Conservation (phyloP, 495 filamentous ascomycete species). For the Mycothermus thermophilus region DNA sequence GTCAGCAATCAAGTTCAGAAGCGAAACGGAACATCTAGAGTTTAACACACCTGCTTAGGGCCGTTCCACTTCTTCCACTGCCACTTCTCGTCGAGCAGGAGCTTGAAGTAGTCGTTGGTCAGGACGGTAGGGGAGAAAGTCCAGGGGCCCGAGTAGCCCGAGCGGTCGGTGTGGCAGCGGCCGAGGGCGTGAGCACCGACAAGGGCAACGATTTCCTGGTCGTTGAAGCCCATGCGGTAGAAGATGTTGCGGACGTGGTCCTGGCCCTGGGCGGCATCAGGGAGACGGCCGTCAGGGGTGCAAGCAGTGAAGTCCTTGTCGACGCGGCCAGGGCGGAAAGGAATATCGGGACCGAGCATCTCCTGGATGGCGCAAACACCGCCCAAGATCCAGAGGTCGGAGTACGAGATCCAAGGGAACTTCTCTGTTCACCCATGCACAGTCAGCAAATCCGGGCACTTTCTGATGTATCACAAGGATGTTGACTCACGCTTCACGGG, state of each 20-base stretch:
- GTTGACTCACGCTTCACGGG: slow-evolving; percentile 64
- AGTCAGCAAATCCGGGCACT: too few relatives aligned
- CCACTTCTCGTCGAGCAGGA: slow-evolving; percentile 90
- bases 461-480: too few relatives aligned
- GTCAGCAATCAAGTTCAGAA: too few relatives aligned
- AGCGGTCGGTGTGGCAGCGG: slow-evolving; percentile 79
- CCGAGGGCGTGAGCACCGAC: slow-evolving; percentile 84
- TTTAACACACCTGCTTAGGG: slow-evolving; percentile 40
- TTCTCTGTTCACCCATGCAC: slow-evolving; percentile 46
- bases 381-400: slow-evolving; percentile 88
- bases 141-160: slow-evolving; percentile 87
- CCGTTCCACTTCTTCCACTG: slow-evolving; percentile 86
- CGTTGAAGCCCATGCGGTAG: slow-evolving; percentile 94
- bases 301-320: slow-evolving; percentile 76
- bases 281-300: slow-evolving; percentile 92
- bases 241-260: slow-evolving; percentile 87
- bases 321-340: slow-evolving; percentile 76
- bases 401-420: slow-evolving; percentile 93
- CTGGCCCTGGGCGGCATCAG: slow-evolving; percentile 68
- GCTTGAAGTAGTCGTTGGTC: slow-evolving; percentile 86
- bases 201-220: slow-evolving; percentile 90
- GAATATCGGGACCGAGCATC: slow-evolving; percentile 77
- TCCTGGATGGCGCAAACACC: slow-evolving; percentile 85
- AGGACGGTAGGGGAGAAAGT: slow-evolving; percentile 89
- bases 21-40: too few relatives aligned